Conservation (phyloP, 306 rosid species). For the Quercus dentata region DNA sequence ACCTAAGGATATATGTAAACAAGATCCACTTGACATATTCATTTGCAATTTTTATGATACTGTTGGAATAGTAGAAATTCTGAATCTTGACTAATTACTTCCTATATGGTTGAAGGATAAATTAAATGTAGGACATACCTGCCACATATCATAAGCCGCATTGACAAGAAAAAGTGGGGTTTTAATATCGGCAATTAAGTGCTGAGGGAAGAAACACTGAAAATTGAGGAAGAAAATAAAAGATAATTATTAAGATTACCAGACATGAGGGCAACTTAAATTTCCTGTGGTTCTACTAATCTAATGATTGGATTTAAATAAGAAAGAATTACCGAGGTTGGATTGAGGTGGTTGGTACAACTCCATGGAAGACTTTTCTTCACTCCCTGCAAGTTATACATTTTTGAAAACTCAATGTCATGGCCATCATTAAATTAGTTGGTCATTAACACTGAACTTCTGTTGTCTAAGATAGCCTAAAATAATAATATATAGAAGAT, state of each 20-base stretch:
- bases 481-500: too few species aligned
- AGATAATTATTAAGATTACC: not conserved
- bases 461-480: too few species aligned
- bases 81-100: too few species aligned
- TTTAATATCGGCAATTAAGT: slow-evolving; percentile 55
- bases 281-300: too few species aligned
- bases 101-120: not conserved
- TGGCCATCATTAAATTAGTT: too few species aligned
- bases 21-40: too few species aligned
- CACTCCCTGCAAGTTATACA: slow-evolving; percentile 51
- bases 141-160: slow-evolving; percentile 96
- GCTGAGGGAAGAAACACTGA: slow-evolving; percentile 90
- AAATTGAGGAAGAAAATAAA: slow-evolving; percentile 3
- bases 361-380: slow-evolving; percentile 64
- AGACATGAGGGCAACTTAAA: too few species aligned
- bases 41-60: too few species aligned
- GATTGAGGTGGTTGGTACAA: slow-evolving; percentile 62
- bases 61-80: not conserved
- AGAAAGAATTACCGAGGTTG: slow-evolving; percentile 53
- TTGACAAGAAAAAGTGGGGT: slow-evolving; percentile 85
- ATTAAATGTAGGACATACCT: slow-evolving; percentile 42
- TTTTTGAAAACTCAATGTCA: too few species aligned
- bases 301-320: too few species aligned
- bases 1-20: too few species aligned
- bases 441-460: too few species aligned